Base-by-base conservation (phyloP, 495 filamentous ascomycete species). In the Daldinia decipiens region DNA sequence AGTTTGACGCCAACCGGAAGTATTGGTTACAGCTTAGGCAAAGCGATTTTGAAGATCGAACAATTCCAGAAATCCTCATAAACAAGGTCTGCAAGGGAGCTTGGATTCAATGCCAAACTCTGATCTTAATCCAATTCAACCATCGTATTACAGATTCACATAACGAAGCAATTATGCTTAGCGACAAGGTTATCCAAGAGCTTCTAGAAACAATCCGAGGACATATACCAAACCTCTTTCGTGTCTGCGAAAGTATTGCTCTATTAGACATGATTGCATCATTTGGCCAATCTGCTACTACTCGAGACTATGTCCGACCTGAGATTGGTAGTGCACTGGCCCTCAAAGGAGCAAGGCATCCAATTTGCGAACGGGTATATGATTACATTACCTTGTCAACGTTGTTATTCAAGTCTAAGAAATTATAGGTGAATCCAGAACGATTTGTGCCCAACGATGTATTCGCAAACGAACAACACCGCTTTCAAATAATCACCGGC, bases 401-500 rank as follows among this genome's bases (percentile, higher is more conserved):
- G 13, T n/a, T 36, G 8, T 6, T 55, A 17, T 47, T 45, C 7
- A 5, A 36, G 6, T 40, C 53, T 76, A 26, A 78, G 9, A 24
- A 15, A 4, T 58, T 26, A n/a, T 55, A 74, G 70, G 36, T 65
- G 76, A 77, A 70, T 61, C 32, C 77, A 86, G 58, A 78, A 70
- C 12, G 84, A 78, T 98, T 91, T 77, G 82, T 97, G 34, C 91
- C 95, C 0, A 99, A 98, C 70, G 93, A 97, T 61, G 92, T 92
- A 47, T 97, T 93, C 73, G 93, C 93, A 36, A 90, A 88, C 19
- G 81, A 89, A 29, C 88, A 92, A 63, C 86, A 85, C 34, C 88
- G 95, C 7, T 94, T 98, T 77, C 93, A 97, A 66, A 92, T 98
- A 66, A 90, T 99, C 74, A 97, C 95, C 5, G 95, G 95, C 43